Base-by-base conservation (phyloP, 352 stramenopile genomes). In the Pythium utonaiense region DNA sequence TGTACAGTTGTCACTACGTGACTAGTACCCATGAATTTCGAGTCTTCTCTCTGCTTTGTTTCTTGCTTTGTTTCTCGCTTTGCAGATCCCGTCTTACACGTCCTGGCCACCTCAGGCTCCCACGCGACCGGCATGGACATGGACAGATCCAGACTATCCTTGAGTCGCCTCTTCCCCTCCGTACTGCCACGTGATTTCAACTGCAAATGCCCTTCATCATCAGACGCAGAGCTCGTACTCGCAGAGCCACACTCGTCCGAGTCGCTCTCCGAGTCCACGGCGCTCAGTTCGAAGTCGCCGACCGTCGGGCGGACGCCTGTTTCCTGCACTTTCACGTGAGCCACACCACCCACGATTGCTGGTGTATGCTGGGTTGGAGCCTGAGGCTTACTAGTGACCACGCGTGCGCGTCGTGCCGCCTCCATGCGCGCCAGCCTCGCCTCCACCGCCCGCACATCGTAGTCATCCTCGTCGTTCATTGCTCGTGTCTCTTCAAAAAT, bases 121-220 rank as follows among this genome's bases (percentile, higher is more conserved):
- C 69, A 57, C 1, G 53, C 60, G 16, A 73, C 40, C 21, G 65
- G 73, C 62, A 80, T 69, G 1, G 75, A 84, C 73, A 87, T 84
- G 62, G 77, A 89, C 27, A 89, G 57, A 27, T 89, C 77, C 16
- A 89, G 67, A 36, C 80, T 89, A 49, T 88, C 80, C 53, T 53
- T 63, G 3, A 86, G 61, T 21, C 27, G 59, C 6, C 17, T 12
- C 38, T 51, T 59, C 28, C 14, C 12, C 61, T 25, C 3, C 25
- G 16, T 57, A 8, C 16, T 25, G 21, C 6, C 7, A 14, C 7
- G 0, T 10, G 16, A 3, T 50, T 28, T 21, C 36, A 24, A 27
- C 1, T 1, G 9, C 38, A n/a, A 24, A 30, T 70, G 21, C 13
- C 71, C 21, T 16, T 72, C 24, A 31, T 73, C n/a, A 30, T 64